Percentiles rank a stretch among this genome's conserved stretches.
Evolutionary conservation across 805 yeast species (phyloP).

Genomic region (Torulaspora maleeae): DNA sequence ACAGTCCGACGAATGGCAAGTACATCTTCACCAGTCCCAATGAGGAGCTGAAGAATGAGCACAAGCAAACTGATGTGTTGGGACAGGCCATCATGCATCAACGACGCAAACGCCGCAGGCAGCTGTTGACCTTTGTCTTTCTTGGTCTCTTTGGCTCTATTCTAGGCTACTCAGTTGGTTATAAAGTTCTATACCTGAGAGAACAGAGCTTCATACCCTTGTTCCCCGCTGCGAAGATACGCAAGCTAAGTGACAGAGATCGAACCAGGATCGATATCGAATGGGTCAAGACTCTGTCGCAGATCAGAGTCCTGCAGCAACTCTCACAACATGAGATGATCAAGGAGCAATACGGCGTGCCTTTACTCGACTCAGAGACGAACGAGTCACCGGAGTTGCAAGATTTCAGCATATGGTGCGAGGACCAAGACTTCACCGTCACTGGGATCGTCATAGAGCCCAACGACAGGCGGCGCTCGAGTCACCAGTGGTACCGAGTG

Average conservation of each 20-base stretch:
- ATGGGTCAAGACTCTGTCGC: constrained; percentile 21
- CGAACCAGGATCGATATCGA: constrained; percentile 19
- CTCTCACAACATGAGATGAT: constrained; percentile 31
- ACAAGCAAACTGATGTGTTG: constrained; percentile 8
- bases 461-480: constrained; percentile 11
- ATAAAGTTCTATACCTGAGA: constrained; percentile 26
- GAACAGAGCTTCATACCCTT: constrained; percentile 29
- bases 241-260: constrained; percentile 25
- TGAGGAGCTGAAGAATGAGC: constrained; percentile 1
- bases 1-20: constrained; percentile 13
- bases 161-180: constrained; percentile 29
- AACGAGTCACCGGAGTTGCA: constrained; percentile 19
- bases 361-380: constrained; percentile 21
- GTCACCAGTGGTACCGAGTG: constrained; percentile 25
- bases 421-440: constrained; percentile 31
- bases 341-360: constrained; percentile 33
- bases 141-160: constrained; percentile 19
- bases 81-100: constrained; percentile 23
- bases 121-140: constrained; percentile 13
- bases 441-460: constrained; percentile 26
- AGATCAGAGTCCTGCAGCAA: constrained; percentile 22
- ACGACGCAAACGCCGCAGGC: constrained; percentile 18
- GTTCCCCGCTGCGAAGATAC: constrained; percentile 24
- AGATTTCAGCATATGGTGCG: constrained; percentile 31
- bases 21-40: constrained; percentile 28